These are phyloP conservation scores for Platismatia glauca DNA, from an alignment of 495 filamentous ascomycete genomes.

Conservation along the genomic window DNA sequence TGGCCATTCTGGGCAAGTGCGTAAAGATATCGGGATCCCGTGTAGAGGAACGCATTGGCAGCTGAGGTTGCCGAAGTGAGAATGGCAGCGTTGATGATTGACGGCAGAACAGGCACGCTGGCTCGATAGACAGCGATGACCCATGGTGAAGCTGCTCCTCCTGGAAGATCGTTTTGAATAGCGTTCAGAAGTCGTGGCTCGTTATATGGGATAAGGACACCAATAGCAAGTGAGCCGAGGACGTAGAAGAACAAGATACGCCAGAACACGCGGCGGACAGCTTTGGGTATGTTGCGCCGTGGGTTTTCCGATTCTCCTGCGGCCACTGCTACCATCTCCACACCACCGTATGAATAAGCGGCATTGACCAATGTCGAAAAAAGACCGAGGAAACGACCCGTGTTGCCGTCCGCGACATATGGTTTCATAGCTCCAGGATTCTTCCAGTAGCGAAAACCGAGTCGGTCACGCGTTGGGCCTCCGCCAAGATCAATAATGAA, in stretches of 20 bases:
- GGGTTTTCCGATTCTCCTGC: conserved; percentile 76
- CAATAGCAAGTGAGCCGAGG: conserved; percentile 47
- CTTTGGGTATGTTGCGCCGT: conserved; percentile 64
- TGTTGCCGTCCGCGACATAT: conserved; percentile 32
- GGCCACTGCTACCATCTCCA: conserved; percentile 65
- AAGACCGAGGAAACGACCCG: conserved; percentile 34
- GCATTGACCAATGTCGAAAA: conserved; percentile 35
- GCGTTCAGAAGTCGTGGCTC: conserved; percentile 46
- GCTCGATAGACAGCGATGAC: conserved; percentile 55
- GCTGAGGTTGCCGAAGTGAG: conserved; percentile 58
- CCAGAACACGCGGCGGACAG: conserved; percentile 75
- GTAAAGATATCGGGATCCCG: conserved; percentile 69
- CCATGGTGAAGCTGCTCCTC: conserved; percentile 60
- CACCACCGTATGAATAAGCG: conserved; percentile 43
- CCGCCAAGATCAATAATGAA: conserved; percentile 61
- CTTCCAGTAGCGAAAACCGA: conserved; percentile 68
- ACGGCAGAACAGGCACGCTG: conserved; percentile 55
- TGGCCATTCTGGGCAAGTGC: conserved; percentile 56
- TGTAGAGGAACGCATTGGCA: conserved; percentile 75
- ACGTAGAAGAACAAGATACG: conserved; percentile 80
- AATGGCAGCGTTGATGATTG: conserved; percentile 70
- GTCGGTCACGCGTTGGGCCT: conserved; percentile 49
- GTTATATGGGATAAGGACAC: conserved; percentile 44
- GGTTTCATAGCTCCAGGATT: conserved; percentile 60
- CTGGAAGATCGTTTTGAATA: conserved; percentile 35